A percentile compares a stretch with the other conserved stretches of the same genome.
Evolutionary conservation across 1,139 yeast species (phyloP).

Genomic region (Pichiaceae sp.): DNA sequence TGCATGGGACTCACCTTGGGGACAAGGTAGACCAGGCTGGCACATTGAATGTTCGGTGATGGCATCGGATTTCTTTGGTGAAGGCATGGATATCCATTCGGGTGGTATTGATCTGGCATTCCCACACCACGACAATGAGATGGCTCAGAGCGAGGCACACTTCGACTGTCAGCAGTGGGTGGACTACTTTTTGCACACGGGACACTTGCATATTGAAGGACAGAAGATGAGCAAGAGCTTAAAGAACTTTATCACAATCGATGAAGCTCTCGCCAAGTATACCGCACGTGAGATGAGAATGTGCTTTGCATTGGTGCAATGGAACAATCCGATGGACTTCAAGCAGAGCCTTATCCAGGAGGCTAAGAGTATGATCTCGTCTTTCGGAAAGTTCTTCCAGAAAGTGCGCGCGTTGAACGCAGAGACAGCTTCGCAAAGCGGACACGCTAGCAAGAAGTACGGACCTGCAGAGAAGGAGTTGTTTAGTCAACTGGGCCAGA

Average conservation of each 20-base stretch:
- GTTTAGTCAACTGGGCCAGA: constrained; percentile 37
- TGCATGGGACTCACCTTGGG: constrained; percentile 93
- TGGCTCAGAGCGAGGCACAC: constrained; percentile 95
- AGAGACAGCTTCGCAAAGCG: constrained; percentile 32
- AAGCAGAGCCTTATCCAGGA: constrained; percentile 73
- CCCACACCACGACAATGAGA: constrained; percentile 98
- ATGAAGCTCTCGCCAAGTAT: constrained; percentile 70
- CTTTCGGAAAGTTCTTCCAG: constrained; percentile 74
- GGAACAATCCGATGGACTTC: constrained; percentile 92
- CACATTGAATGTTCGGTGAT: constrained; percentile 98
- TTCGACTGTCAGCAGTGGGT: constrained; percentile 92
- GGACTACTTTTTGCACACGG: constrained; percentile 91
- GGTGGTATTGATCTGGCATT: constrained; percentile 97
- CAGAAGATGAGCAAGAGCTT: constrained; percentile 95
- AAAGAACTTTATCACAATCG: constrained; percentile 90
- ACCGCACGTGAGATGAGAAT: constrained; percentile 78
- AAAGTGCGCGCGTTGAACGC: constrained; percentile 72
- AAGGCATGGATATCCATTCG: constrained; percentile 84
- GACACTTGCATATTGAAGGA: constrained; percentile 96
- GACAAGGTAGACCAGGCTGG: constrained; percentile 98
- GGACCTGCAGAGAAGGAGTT: constrained; percentile 40
- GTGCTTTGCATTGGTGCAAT: constrained; percentile 82
- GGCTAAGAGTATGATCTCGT: constrained; percentile 66
- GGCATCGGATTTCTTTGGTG: constrained; percentile 88
- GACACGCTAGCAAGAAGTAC: constrained; percentile 47